phyloP scores from a whole-genome alignment of 2,329 filamentous ascomycete genomes.

The Zymoseptoria tritici region DNA sequence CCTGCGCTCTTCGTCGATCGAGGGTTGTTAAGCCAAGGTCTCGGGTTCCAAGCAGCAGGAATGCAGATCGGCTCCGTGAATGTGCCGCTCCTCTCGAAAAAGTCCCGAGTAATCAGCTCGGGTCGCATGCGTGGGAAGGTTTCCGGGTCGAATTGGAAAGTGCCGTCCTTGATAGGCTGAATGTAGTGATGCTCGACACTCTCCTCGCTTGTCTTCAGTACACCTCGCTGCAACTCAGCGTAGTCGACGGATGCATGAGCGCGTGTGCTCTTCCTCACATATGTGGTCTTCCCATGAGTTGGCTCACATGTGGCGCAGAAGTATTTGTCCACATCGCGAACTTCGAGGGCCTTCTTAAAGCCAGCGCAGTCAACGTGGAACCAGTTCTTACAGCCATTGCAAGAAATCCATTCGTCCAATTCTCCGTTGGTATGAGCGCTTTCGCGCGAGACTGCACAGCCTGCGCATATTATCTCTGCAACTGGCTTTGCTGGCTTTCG shows the following conservation, averaged over 20 bases:
- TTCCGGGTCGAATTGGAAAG: conserved; percentile 53
- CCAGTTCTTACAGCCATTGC: conserved; percentile 62
- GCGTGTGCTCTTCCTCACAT: conserved; percentile 57
- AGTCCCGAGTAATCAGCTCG: conserved; percentile 55
- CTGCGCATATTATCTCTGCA: conserved; percentile 46
- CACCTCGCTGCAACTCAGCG: conserved; percentile 58
- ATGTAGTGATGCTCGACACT: conserved; percentile 62
- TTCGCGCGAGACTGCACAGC: conserved; percentile 49
- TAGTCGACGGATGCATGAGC: conserved; percentile 62
- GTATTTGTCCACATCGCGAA: conserved; percentile 61
- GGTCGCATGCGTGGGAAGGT: conserved; percentile 57
- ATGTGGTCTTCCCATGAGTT: conserved; percentile 56
- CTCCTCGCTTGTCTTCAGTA: conserved; percentile 58
- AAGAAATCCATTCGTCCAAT: conserved; percentile 58
- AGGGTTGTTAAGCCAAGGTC: conserved; percentile 33
- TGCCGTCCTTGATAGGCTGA: conserved; percentile 58
- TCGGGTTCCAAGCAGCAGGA: conserved; percentile 53
- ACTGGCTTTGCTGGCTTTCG: conserved; percentile 17
- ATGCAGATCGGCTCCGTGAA: conserved; percentile 62
- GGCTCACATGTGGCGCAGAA: conserved; percentile 55
- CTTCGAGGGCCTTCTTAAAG: conserved; percentile 56
- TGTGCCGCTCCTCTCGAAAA: conserved; percentile 55
- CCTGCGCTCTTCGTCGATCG: not conserved
- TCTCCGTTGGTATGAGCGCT: conserved; percentile 41
- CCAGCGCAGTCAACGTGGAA: conserved; percentile 61